phyloP scores from a whole-genome alignment of 2,329 filamentous ascomycete genomes.

The Pseudogymnoascus sp. region DNA sequence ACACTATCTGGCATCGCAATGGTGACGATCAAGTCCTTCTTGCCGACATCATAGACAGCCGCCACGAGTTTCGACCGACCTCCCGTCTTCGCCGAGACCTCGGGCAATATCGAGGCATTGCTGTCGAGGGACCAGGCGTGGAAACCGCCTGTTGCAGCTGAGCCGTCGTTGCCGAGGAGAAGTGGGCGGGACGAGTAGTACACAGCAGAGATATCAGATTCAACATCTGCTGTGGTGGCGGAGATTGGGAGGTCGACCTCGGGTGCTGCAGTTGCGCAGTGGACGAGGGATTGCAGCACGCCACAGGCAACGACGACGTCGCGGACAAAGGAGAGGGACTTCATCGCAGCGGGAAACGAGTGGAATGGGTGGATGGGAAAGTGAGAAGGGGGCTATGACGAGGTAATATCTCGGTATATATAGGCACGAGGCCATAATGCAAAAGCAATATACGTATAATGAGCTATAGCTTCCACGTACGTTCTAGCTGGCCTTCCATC shows the following conservation, averaged over 20 bases:
- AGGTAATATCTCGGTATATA: neutral
- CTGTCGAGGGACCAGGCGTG: constrained; percentile 32
- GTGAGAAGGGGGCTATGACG: neutral
- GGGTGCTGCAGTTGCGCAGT: neutral
- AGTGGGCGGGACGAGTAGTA: constrained; percentile 34
- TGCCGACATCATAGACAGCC: neutral
- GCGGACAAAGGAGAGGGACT: constrained; percentile 1
- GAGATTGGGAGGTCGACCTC: constrained; percentile 25
- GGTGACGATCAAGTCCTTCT: constrained; percentile 15
- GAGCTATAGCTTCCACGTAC: neutral
- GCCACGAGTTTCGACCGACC: constrained; percentile 28
- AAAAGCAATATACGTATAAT: neutral
- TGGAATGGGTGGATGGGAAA: neutral
- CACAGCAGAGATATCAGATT: constrained; percentile 36
- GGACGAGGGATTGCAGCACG: neutral
- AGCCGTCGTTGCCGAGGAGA: constrained; percentile 41
- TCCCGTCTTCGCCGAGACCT: constrained; percentile 39
- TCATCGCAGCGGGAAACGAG: neutral
- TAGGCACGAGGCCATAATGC: neutral
- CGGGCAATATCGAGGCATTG: constrained; percentile 21
- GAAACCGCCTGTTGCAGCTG: constrained; percentile 37
- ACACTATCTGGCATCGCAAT: constrained; percentile 32
- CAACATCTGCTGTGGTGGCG: constrained; percentile 31
- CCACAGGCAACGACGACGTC: neutral
- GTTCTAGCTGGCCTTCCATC: neutral